Conservation (phyloP, 306 rosid genomes). For the Carpinus fangiana region DNA sequence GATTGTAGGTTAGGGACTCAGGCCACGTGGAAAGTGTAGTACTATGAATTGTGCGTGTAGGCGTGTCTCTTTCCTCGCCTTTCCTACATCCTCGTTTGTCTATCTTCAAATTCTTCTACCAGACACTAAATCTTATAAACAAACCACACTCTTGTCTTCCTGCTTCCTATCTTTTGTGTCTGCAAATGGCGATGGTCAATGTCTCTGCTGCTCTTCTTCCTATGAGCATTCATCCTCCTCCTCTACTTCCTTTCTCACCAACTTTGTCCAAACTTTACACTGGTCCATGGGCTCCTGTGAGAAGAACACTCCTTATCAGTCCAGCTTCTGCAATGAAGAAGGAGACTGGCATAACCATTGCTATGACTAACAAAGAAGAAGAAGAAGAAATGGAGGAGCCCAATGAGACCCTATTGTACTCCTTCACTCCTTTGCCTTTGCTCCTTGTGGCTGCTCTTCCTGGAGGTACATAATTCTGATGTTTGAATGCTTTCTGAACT, state of each 20-base stretch:
- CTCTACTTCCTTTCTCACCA: constrained; percentile 23
- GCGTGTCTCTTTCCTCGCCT: constrained; percentile 82
- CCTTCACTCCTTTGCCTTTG: constrained; percentile 71
- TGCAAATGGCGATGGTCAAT: constrained; percentile 46
- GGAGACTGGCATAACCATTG: neutral
- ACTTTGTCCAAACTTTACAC: constrained; percentile 24
- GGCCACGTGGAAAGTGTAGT: constrained; percentile 38
- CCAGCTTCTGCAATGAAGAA: constrained; percentile 23
- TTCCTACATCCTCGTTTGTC: constrained; percentile 30
- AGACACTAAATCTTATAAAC: neutral
- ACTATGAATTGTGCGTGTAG: neutral
- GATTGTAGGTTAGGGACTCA: too few relatives aligned
- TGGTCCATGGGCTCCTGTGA: constrained; percentile 5
- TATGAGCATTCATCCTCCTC: constrained; percentile 20
- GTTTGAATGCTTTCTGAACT: too few relatives aligned
- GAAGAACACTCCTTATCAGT: constrained; percentile 16
- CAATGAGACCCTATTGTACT: constrained; percentile 49
- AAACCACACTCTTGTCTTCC: neutral
- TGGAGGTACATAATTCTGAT: constrained; percentile 52
- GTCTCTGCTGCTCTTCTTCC: constrained; percentile 27
- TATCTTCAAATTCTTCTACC: neutral
- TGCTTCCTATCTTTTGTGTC: neutral
- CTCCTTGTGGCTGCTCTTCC: constrained; percentile 69
- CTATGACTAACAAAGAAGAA: neutral
- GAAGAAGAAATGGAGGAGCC: constrained; percentile 30